These are phyloP conservation scores for Tremella yokohamensis DNA, from an alignment of 768 basidiomycete species.

Conservation along the genomic window DNA sequence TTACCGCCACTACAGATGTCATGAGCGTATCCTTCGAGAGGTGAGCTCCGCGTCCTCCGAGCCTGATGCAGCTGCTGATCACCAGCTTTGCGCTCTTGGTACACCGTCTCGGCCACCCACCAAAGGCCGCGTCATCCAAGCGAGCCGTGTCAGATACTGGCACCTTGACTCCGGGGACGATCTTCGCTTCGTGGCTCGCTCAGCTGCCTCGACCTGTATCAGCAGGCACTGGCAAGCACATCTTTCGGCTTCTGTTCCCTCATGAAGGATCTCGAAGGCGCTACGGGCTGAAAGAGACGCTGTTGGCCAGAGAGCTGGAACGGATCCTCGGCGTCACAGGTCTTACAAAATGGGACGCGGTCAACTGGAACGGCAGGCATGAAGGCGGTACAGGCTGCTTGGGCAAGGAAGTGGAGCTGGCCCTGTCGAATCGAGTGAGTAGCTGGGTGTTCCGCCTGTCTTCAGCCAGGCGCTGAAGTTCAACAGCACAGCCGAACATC, in stretches of 20 bases:
- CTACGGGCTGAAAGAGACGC: conserved; percentile 69
- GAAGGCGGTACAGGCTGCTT: conserved; percentile 62
- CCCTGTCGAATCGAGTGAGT: conserved; percentile 55
- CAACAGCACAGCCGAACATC: conserved; percentile 11
- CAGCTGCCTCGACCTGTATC: conserved; percentile 54
- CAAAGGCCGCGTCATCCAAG: conserved; percentile 1
- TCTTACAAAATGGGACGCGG: conserved; percentile 40
- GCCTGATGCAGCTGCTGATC: not conserved
- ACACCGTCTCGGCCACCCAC: conserved; percentile 33
- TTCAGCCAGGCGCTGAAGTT: not conserved
- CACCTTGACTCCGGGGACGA: conserved; percentile 19
- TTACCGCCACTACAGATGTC: no score
- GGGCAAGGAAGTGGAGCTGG: conserved; percentile 62
- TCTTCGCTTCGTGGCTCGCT: conserved; percentile 42
- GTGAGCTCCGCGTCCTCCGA: conserved; percentile 13
- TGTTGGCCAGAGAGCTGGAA: conserved; percentile 58
- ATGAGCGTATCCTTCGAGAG: conserved; percentile 38
- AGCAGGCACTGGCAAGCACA: conserved; percentile 57
- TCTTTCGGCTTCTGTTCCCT: conserved; percentile 79
- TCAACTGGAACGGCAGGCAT: conserved; percentile 50
- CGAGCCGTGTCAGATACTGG: not conserved
- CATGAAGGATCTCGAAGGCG: conserved; percentile 69
- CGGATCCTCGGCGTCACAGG: conserved; percentile 33
- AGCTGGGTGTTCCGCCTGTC: conserved; percentile 1
- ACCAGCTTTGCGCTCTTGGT: conserved; percentile 32